Base-by-base conservation (phyloP, 306 rosid species). In the Sicyos edulis region DNA sequence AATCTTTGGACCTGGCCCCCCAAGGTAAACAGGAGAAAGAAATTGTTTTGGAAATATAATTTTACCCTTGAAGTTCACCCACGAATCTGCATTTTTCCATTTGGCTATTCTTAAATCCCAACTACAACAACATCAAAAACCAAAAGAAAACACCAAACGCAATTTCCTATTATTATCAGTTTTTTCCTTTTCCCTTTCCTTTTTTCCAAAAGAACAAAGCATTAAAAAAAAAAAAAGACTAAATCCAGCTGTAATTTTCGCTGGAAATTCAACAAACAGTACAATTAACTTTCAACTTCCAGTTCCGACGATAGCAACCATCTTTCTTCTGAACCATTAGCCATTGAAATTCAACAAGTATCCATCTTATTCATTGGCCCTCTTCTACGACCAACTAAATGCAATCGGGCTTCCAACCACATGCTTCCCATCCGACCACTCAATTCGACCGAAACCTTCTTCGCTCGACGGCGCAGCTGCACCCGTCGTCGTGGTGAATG, bases 401-500 rank as follows among this genome's bases (percentile, higher is more conserved):
- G 88, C 75, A 16, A 92, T 79, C 0, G 95, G 86, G 69, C 96
- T 88, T 21, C 87, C 86, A 13, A 92, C 95, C 1, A 76, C 20
- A 40, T 72, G 85, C 66, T 85, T 81, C 56, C 91, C 95, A 56
- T 92, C 78, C 8, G 96, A 83, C 97, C 97, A 92, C 77, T 78
- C 86, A 15, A 92, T 66, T 73, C 85, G 88, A 63, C 87, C 92
- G 72, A 89, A 89, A 50, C 83, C 79, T 49, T 47, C 65, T 24
- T 19, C 16, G 44, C 7, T 61, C 14, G 61, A 1, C 7, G 75
- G 54, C 47, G 16, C 10, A 16, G 79, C 12, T 8, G 82, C 22
- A 29, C 83, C 70, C 8, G 66, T 17, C 8, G 50, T 7, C 2
- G 84, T 3, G 0, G 68, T 70, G 53, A 92, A 89, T n/a, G 91